Evolutionary conservation across 176 grass and related monocot genomes (phyloP).

Genomic region (Phoenix dactylifera): DNA sequence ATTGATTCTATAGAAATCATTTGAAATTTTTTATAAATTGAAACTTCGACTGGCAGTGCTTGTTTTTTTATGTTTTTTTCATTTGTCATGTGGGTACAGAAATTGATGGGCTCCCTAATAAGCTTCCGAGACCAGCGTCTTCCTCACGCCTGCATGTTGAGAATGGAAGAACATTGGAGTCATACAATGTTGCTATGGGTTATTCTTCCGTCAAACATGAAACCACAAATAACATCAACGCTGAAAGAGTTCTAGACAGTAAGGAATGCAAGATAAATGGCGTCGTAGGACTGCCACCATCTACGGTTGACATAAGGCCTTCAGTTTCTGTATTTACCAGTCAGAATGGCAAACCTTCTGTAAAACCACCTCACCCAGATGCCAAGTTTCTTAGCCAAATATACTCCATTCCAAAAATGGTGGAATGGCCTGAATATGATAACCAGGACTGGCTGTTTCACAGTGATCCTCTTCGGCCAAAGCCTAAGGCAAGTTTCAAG

Average conservation of each 20-base stretch:
- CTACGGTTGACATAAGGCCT: background rate
- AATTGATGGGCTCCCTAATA: background rate
- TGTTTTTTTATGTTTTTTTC: background rate
- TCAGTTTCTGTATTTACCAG: background rate
- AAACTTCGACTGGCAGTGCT: too few relatives aligned
- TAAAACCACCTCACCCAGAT: background rate
- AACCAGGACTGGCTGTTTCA: conserved; percentile 1
- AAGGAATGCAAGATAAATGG: background rate
- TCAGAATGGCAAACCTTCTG: background rate
- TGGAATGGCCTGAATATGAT: background rate
- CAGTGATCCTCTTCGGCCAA: background rate
- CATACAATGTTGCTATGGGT: background rate
- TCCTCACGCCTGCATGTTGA: background rate
- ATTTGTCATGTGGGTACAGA: background rate
- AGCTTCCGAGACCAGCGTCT: background rate
- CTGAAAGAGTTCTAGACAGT: background rate
- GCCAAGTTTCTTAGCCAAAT: conserved; percentile 1
- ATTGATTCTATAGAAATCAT: too few relatives aligned
- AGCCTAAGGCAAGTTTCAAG: background rate
- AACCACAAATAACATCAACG: background rate
- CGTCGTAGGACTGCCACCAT: background rate
- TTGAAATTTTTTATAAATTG: too few relatives aligned
- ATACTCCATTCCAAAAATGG: background rate
- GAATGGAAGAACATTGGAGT: background rate
- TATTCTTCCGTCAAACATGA: background rate